Percentiles rank a stretch among this genome's conserved stretches.
Evolutionary conservation across 2,329 filamentous ascomycete genomes (phyloP).

Genomic region (Pseudogymnoascus sp.): DNA sequence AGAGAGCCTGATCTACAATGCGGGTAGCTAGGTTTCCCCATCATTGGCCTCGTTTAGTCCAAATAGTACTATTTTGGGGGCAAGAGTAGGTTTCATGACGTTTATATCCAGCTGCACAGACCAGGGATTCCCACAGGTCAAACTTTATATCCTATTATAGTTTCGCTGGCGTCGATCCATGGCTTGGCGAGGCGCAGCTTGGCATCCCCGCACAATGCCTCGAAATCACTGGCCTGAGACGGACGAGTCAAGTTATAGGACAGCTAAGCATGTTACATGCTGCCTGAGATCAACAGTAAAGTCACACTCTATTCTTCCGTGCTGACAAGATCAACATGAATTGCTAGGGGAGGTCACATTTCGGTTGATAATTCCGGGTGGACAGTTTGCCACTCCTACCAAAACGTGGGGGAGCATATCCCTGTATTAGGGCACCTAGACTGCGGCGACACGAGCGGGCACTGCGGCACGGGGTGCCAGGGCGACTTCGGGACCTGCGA

Average conservation of each 20-base stretch:
- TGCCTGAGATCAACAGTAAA: neutral
- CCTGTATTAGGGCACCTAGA: neutral
- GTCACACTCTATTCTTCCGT: neutral
- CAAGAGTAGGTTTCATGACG: neutral
- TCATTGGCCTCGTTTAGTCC: neutral
- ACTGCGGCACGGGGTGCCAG: conserved; percentile 19
- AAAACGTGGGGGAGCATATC: neutral
- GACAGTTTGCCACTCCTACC: neutral
- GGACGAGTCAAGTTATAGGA: neutral
- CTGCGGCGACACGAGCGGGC: conserved; percentile 18
- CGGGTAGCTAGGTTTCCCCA: neutral
- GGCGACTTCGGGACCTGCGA: conserved; percentile 13
- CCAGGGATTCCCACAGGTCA: neutral
- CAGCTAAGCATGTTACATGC: neutral
- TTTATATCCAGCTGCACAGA: neutral
- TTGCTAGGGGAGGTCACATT: neutral
- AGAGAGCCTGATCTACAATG: neutral
- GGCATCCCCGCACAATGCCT: neutral
- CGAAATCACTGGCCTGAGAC: neutral
- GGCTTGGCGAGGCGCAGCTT: conserved; percentile 1
- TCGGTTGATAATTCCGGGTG: neutral
- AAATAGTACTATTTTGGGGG: neutral
- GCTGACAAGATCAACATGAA: neutral
- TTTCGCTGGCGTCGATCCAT: neutral
- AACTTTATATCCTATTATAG: conserved; percentile 4